Evolutionary conservation across 1,284 basidiomycete species (phyloP), one percentile per base, ranked within the genome.

Genomic region (Porphyrellus sp.): DNA sequence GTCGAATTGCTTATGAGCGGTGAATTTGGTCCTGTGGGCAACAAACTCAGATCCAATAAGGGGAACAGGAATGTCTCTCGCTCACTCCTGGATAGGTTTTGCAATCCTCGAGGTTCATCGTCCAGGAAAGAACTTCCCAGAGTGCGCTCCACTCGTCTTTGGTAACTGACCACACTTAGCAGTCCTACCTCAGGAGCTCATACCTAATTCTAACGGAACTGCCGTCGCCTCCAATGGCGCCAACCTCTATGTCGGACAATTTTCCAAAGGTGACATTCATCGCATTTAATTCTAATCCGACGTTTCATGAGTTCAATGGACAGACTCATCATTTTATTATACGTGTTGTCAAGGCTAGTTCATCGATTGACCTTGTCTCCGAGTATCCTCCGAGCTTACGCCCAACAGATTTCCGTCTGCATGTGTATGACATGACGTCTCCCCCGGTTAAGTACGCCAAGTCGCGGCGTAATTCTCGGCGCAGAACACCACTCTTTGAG

Each of bases 171-270:
- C 33, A 46, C 48, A 8, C 59, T 52, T 31, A 52, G 8, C 48
- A 16, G 27, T 15, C n/a, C 12, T 59, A 23, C 16, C 18, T 8
- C 59, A 93, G 88, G 77, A 82, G 40, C 74, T 91, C 21, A 73
- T 97, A 11, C 96, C 95, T 1, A 98, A 97, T 64, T 83, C 88
- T 4, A 79, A 82, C 57, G 96, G 96, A 4, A 90, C 91, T 1
- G 82, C 92, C 12, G 94, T 98, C 0, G 91, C 93, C 1, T 76
- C 78, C 33, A 94, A 94, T 63, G 77, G 79, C 4, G 75, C 85
- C 13, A 91, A 93, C 53, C 86, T 94, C 30, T 99, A 99, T 67
- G 91, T 88, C 12, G 97, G 93, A 0, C 95, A 98, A 69, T 98
- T 88, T 70, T 94, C 92, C 15, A 76, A 77, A 60, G 89, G 89